phyloP scores from a whole-genome alignment of 1,139 yeast genomes.

The Hansenula sp. region DNA sequence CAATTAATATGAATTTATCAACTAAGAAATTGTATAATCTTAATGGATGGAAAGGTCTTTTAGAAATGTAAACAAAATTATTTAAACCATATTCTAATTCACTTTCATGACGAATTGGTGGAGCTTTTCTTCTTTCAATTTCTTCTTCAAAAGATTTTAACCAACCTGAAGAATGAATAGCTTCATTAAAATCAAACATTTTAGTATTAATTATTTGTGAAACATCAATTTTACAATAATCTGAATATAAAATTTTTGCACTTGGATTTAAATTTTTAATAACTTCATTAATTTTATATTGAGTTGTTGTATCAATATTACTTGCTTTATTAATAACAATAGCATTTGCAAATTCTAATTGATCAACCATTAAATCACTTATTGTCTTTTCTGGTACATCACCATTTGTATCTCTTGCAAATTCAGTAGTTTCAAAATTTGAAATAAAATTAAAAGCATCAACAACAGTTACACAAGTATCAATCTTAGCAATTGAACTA shows the following conservation, averaged over 20 bases:
- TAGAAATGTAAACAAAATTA: slow-evolving; percentile 35
- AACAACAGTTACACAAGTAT: slow-evolving; percentile 42
- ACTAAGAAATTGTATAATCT: slow-evolving; percentile 31
- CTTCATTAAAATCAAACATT: slow-evolving; percentile 35
- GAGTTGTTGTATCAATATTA: slow-evolving; percentile 24
- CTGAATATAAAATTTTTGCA: slow-evolving; percentile 32
- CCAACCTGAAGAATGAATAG: slow-evolving; percentile 44
- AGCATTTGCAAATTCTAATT: slow-evolving; percentile 43
- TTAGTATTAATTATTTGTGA: slow-evolving; percentile 32
- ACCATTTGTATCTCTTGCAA: slow-evolving; percentile 36
- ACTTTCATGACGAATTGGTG: slow-evolving; percentile 25
- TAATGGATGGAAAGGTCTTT: slow-evolving; percentile 43
- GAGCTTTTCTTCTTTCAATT: slow-evolving; percentile 20
- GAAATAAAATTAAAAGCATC: slow-evolving; percentile 37
- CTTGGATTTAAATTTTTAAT: slow-evolving; percentile 37
- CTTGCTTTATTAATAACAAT: slow-evolving; percentile 36
- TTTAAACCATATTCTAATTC: slow-evolving; percentile 38
- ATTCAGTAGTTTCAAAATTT: slow-evolving; percentile 39
- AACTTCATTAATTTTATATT: slow-evolving; percentile 27
- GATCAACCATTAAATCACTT: slow-evolving; percentile 41
- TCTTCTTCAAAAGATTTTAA: slow-evolving; percentile 36
- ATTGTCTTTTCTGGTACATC: slow-evolving; percentile 39
- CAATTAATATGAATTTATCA: slow-evolving; percentile 31
- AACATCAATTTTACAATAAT: slow-evolving; percentile 33
- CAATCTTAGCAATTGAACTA: slow-evolving; percentile 34